These are phyloP conservation scores for Didymella pinodella DNA, from an alignment of 2,329 filamentous ascomycete species.

Conservation along the genomic window DNA sequence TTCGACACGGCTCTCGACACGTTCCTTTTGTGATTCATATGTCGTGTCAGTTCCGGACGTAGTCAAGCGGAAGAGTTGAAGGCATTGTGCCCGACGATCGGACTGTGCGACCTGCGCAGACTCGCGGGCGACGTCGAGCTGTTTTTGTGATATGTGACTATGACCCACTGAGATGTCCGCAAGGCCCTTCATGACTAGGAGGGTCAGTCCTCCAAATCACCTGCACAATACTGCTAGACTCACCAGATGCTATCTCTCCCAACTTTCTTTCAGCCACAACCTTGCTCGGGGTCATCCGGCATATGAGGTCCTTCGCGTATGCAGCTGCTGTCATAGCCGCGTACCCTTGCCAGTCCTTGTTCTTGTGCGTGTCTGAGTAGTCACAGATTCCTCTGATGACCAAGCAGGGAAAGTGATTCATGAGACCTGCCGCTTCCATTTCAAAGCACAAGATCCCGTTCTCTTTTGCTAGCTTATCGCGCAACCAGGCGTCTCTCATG, in stretches of 20 bases:
- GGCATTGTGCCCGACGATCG: constrained; percentile 11
- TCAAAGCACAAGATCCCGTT: constrained; percentile 11
- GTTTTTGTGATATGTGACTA: too few relatives aligned
- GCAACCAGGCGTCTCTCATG: constrained; percentile 9
- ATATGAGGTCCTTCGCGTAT: constrained; percentile 4
- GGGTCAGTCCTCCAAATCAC: too few relatives aligned
- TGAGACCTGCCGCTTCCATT: constrained; percentile 1
- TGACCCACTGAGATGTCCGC: too few relatives aligned
- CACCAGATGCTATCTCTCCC: too few relatives aligned
- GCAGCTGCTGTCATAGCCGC: constrained; percentile 8
- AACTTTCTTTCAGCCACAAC: neutral
- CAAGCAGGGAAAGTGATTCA: constrained; percentile 8
- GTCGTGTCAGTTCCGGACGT: constrained; percentile 25
- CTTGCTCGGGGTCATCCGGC: neutral
- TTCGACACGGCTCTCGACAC: constrained; percentile 27
- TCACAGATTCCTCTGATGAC: constrained; percentile 15
- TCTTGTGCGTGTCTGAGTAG: constrained; percentile 11
- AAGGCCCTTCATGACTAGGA: too few relatives aligned
- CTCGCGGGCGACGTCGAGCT: too few relatives aligned
- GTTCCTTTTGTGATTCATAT: constrained; percentile 32
- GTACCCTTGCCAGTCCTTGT: constrained; percentile 14
- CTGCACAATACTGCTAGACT: too few relatives aligned
- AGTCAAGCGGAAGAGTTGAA: constrained; percentile 32
- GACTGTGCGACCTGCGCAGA: neutral
- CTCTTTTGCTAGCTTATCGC: neutral